These are phyloP conservation scores for Microglena sp. DNA, from an alignment of 139 green algal species.

Conservation along the genomic window DNA sequence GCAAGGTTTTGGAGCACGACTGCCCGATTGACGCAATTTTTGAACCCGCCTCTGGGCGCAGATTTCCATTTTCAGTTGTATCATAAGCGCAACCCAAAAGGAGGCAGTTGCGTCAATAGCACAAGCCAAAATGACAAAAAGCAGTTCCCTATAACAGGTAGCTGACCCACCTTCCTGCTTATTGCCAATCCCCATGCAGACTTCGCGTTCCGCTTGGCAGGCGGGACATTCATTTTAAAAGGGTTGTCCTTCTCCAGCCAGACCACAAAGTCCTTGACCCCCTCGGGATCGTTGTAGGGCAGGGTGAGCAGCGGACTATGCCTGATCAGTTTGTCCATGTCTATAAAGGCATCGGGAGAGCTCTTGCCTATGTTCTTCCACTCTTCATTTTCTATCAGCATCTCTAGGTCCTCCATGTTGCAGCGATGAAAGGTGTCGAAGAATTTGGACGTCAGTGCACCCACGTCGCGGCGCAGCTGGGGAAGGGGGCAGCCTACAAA, in stretches of 20 bases:
- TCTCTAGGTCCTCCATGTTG: constrained; percentile 30
- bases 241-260: constrained; percentile 39
- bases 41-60: too few species aligned
- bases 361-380: constrained; percentile 1
- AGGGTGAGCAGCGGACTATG: constrained; percentile 15
- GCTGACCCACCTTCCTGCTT: too few species aligned
- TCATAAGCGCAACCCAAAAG: too few species aligned
- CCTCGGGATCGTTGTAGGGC: constrained; percentile 7
- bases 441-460: constrained; percentile 3
- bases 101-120: too few species aligned
- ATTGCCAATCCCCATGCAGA: too few species aligned
- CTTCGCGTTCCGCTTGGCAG: too few species aligned
- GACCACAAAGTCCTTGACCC: constrained; percentile 17
- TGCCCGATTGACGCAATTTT: too few species aligned
- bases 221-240: too few species aligned
- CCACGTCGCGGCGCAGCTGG: constrained; percentile 8
- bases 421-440: constrained; percentile 30
- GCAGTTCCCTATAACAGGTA: too few species aligned
- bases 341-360: background rate
- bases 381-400: constrained; percentile 3
- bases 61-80: too few species aligned
- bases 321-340: constrained; percentile 12
- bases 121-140: too few species aligned
- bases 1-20: too few species aligned
- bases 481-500: constrained; percentile 15